Percentiles rank a stretch among this genome's conserved stretches.
Evolutionary conservation across 352 stramenopile genomes (phyloP).

Genomic region (Phytophthora multivora): DNA sequence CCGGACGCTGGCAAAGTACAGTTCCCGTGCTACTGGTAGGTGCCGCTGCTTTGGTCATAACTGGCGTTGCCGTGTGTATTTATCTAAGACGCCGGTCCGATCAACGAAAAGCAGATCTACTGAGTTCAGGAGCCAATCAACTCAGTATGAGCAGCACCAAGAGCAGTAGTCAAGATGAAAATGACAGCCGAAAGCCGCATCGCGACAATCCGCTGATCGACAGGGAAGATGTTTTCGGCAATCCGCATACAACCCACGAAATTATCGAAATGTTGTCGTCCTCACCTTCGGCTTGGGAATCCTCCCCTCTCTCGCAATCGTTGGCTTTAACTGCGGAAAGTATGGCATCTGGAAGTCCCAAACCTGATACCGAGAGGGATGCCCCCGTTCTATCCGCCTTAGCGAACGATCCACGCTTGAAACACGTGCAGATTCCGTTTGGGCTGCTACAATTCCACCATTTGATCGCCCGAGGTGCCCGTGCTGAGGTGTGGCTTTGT

Average conservation of each 20-base stretch:
- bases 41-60: constrained; percentile 17
- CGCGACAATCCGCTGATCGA: constrained; percentile 6
- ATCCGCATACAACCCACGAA: constrained; percentile 8
- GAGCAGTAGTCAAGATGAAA: neutral
- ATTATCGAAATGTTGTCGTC: constrained; percentile 20
- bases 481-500: constrained; percentile 44
- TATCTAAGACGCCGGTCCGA: constrained; percentile 23
- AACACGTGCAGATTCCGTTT: constrained; percentile 36
- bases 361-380: neutral
- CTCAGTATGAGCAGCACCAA: constrained; percentile 2
- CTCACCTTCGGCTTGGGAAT: constrained; percentile 8
- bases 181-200: neutral
- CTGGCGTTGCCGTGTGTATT: constrained; percentile 22
- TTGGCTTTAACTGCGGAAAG: constrained; percentile 25
- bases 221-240: constrained; percentile 19
- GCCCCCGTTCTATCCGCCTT: constrained; percentile 26
- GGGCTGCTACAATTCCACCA: constrained; percentile 42
- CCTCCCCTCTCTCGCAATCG: constrained; percentile 19
- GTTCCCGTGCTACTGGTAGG: constrained; percentile 40
- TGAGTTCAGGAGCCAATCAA: constrained; percentile 6
- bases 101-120: neutral
- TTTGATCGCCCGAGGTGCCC: constrained; percentile 28
- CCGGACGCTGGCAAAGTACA: constrained; percentile 28
- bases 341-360: constrained; percentile 21
- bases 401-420: constrained; percentile 26